phyloP scores from a whole-genome alignment of 768 basidiomycete species.

The Boletus coccyginus region DNA sequence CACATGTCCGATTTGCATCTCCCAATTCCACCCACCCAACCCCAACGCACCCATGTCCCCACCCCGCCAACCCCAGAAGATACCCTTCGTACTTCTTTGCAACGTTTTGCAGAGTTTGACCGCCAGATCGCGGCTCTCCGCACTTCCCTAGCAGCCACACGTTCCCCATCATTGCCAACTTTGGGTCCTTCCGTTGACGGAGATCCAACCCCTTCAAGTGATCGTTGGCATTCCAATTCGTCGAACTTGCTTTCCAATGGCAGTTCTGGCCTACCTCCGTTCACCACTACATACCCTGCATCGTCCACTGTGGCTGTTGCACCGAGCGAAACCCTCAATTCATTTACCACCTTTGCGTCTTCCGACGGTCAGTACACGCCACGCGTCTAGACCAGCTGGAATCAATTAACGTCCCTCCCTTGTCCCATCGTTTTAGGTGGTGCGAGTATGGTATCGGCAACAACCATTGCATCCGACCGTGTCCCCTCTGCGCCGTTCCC shows the following conservation, averaged over 20 bases:
- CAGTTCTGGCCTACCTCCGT: constrained; percentile 2
- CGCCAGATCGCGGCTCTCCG: constrained; percentile 50
- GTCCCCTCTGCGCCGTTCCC: constrained; percentile 19
- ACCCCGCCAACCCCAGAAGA: constrained; percentile 31
- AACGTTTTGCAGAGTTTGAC: constrained; percentile 55
- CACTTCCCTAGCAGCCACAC: constrained; percentile 33
- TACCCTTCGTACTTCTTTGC: constrained; percentile 42
- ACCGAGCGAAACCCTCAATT: constrained; percentile 9
- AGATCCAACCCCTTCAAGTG: constrained; percentile 13
- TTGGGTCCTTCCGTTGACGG: constrained; percentile 18
- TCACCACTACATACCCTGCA: constrained; percentile 4
- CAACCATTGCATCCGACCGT: constrained; percentile 12
- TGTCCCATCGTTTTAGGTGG: constrained; percentile 11
- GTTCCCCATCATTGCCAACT: constrained; percentile 28
- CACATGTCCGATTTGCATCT: constrained; percentile 45
- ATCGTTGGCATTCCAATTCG: constrained; percentile 18
- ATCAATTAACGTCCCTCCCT: constrained; percentile 8
- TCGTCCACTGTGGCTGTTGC: constrained; percentile 10
- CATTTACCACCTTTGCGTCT: constrained; percentile 16
- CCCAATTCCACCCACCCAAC: constrained; percentile 19
- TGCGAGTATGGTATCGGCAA: background rate
- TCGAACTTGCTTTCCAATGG: constrained; percentile 19
- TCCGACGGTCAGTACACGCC: constrained; percentile 21
- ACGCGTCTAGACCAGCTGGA: constrained; percentile 4
- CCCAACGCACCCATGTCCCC: constrained; percentile 11